Percentiles rank a stretch among this genome's conserved stretches.
These are phyloP conservation scores for Coemansia sp. DNA, from an alignment of 192 early-diverging fungal genomes.

Conservation along the genomic window DNA sequence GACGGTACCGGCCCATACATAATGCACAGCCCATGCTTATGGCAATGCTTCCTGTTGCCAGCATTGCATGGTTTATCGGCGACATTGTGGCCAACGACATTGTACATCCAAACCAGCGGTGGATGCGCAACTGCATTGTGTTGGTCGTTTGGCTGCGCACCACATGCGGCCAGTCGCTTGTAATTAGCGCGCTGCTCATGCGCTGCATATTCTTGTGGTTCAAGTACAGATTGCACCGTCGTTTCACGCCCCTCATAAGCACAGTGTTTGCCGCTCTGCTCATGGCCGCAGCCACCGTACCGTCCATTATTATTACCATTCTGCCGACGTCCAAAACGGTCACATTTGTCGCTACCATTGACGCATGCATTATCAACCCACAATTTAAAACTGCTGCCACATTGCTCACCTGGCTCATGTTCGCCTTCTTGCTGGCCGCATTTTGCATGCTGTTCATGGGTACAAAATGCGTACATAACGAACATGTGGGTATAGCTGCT, in stretches of 20 bases:
- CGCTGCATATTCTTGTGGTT: conserved; percentile 3
- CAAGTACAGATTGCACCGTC: conserved; percentile 1
- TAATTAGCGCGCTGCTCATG: conserved; percentile 3
- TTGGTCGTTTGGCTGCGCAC: conserved; percentile 39
- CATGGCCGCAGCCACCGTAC: not conserved
- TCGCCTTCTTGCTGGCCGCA: not conserved
- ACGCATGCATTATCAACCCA: conserved; percentile 27
- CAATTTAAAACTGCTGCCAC: conserved; percentile 22
- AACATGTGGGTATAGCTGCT: not conserved
- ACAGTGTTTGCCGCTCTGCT: not conserved
- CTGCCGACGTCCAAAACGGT: conserved; percentile 16
- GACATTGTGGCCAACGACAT: conserved; percentile 36
- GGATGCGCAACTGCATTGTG: conserved; percentile 29
- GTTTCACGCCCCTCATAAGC: not conserved
- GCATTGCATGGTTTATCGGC: conserved; percentile 40
- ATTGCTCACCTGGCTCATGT: conserved; percentile 7
- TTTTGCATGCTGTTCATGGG: not conserved
- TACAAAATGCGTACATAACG: conserved; percentile 9
- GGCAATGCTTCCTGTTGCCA: conserved; percentile 5
- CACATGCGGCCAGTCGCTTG: conserved; percentile 24
- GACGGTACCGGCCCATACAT: conserved; percentile 26
- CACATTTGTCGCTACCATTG: conserved; percentile 7
- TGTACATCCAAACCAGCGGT: conserved; percentile 14
- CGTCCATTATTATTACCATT: conserved; percentile 16
- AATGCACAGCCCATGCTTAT: conserved; percentile 9